Conservation (phyloP, 2,329 filamentous ascomycete genomes). For the Chaetomium strumarium region DNA sequence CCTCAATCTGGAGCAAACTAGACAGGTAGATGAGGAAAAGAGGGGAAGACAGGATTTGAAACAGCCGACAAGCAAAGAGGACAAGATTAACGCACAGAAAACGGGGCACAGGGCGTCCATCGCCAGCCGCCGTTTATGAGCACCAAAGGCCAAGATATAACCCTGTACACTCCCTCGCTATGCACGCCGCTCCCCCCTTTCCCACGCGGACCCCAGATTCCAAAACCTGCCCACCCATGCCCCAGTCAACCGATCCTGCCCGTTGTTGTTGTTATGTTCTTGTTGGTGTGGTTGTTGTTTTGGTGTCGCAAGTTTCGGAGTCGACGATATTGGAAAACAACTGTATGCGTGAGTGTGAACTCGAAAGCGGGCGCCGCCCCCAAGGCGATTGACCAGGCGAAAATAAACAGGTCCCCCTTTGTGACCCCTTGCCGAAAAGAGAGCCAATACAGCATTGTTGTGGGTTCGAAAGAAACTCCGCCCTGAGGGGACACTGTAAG, state of each 20-base stretch:
- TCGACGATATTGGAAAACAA: constrained; percentile 17
- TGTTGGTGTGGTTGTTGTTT: constrained; percentile 7
- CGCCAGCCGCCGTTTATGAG: constrained; percentile 28
- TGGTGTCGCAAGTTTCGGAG: constrained; percentile 13
- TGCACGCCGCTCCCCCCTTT: constrained; percentile 20
- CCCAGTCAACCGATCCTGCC: constrained; percentile 10
- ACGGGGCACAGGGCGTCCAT: constrained; percentile 18
- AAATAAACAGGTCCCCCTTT: constrained; percentile 7
- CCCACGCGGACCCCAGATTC: constrained; percentile 12
- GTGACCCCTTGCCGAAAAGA: constrained; percentile 10
- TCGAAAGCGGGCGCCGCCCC: background rate
- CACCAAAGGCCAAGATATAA: constrained; percentile 19
- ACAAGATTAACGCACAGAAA: constrained; percentile 29
- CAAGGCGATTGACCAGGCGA: constrained; percentile 5
- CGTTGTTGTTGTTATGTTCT: constrained; percentile 6
- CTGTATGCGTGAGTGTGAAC: background rate
- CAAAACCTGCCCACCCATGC: constrained; percentile 11
- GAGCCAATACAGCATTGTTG: constrained; percentile 19
- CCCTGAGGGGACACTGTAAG: constrained; percentile 27
- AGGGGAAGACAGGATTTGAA: constrained; percentile 11
- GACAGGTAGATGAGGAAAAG: constrained; percentile 14
- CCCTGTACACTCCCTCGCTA: constrained; percentile 24
- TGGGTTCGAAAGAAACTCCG: constrained; percentile 27
- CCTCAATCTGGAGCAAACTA: constrained; percentile 16
- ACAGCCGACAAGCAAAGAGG: constrained; percentile 8